A percentile compares a stretch with the other conserved stretches of the same genome.
phyloP scores from a whole-genome alignment of 2,329 filamentous ascomycete genomes.

The Colletotrichum tamarilloi region DNA sequence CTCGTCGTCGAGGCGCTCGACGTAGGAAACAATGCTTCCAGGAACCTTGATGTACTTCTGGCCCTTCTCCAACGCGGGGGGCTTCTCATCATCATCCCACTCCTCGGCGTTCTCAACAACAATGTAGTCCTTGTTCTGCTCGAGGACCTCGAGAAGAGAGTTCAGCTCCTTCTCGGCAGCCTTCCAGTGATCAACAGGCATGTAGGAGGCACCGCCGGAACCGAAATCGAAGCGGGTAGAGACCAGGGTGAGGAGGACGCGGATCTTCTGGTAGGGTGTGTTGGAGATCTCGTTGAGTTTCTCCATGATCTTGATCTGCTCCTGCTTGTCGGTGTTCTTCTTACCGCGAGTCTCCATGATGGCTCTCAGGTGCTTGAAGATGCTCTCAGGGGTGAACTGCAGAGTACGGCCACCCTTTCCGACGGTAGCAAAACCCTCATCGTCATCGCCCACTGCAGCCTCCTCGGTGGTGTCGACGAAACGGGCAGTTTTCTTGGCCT shows the following conservation, averaged over 20 bases:
- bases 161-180: constrained; percentile 88
- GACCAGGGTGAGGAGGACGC: constrained; percentile 89
- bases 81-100: constrained; percentile 99
- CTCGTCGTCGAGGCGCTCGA: constrained; percentile 96
- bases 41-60: constrained; percentile 91
- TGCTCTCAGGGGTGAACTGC: constrained; percentile 95
- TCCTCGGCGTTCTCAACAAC: constrained; percentile 94
- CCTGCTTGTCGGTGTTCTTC: constrained; percentile 95
- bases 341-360: constrained; percentile 97
- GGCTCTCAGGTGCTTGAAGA: constrained; percentile 93
- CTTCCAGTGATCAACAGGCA: constrained; percentile 98
- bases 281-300: constrained; percentile 89
- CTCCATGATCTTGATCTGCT: constrained; percentile 98
- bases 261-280: constrained; percentile 93
- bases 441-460: constrained; percentile 66
- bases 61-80: constrained; percentile 76
- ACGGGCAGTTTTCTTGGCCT: constrained; percentile 62
- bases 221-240: constrained; percentile 95
- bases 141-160: constrained; percentile 80
- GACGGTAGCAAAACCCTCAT: constrained; percentile 90
- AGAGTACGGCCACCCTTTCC: constrained; percentile 89
- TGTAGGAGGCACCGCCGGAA: constrained; percentile 79
- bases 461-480: constrained; percentile 61
- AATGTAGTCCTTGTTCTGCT: constrained; percentile 82
- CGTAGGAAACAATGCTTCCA: constrained; percentile 92